Percentiles rank a stretch among this genome's conserved stretches.
Conservation (phyloP, 2,329 filamentous ascomycete species). For the Didymella pinodella region DNA sequence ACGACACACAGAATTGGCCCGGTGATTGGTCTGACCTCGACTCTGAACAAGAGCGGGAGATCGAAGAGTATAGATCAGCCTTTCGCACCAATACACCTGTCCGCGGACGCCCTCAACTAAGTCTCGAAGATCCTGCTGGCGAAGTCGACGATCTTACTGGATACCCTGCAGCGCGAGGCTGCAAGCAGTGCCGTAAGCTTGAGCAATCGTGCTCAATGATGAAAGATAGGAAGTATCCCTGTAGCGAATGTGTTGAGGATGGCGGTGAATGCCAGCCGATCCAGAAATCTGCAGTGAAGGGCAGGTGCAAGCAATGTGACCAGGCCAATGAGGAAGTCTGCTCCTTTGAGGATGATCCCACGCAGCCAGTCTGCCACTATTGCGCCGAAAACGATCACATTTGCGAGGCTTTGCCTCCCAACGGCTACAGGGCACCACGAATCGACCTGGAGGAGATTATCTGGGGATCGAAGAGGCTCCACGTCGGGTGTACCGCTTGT, state of each 20-base stretch:
- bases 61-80: slow-evolving; percentile 13
- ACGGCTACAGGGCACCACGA: slow-evolving; percentile 29
- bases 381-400: slow-evolving; percentile 25
- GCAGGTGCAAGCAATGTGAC: slow-evolving; percentile 42
- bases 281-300: slow-evolving; percentile 41
- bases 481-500: slow-evolving; percentile 40
- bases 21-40: slow-evolving; percentile 33
- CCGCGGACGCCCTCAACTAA: slow-evolving; percentile 16
- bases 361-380: slow-evolving; percentile 31
- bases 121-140: slow-evolving; percentile 35
- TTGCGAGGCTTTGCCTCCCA: slow-evolving; percentile 28
- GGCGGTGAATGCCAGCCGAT: slow-evolving; percentile 46
- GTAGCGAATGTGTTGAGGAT: slow-evolving; percentile 26
- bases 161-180: slow-evolving; percentile 47
- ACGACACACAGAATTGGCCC: slow-evolving; percentile 42
- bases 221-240: slow-evolving; percentile 42
- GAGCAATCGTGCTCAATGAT: slow-evolving; percentile 37
- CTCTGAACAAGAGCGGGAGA: slow-evolving; percentile 25
- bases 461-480: slow-evolving; percentile 30
- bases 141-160: slow-evolving; percentile 43
- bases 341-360: slow-evolving; percentile 32
- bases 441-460: slow-evolving; percentile 32
- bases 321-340: slow-evolving; percentile 24
- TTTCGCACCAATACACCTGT: slow-evolving; percentile 26
- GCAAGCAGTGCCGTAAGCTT: slow-evolving; percentile 42